Evolutionary conservation across 2,329 filamentous ascomycete genomes (phyloP).

Genomic region (Graphilbum fragrans): DNA sequence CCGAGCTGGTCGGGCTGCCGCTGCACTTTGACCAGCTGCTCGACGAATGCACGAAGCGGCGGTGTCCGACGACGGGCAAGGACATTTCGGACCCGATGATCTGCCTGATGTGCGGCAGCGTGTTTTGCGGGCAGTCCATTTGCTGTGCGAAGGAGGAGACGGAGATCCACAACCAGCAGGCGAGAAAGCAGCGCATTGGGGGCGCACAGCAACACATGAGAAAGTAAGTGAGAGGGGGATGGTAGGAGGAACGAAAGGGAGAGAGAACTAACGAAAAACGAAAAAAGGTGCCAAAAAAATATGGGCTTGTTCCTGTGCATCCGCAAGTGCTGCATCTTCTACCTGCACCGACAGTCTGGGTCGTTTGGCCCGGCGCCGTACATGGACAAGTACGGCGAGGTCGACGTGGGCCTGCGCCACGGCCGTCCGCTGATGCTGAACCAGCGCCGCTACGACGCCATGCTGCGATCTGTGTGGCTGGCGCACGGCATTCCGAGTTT

Average conservation of each 20-base stretch:
- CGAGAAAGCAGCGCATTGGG: conserved; percentile 44
- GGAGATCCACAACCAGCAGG: conserved; percentile 25
- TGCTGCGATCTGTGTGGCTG: conserved; percentile 78
- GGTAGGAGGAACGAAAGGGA: background rate
- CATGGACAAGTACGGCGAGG: conserved; percentile 90
- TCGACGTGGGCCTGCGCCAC: conserved; percentile 78
- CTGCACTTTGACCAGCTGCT: conserved; percentile 87
- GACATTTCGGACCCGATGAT: conserved; percentile 84
- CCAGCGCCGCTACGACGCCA: conserved; percentile 82
- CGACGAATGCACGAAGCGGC: conserved; percentile 74
- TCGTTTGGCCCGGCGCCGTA: conserved; percentile 84
- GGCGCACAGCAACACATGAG: conserved; percentile 85
- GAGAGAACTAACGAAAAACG: background rate
- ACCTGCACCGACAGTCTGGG: conserved; percentile 70
- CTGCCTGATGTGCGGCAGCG: conserved; percentile 91
- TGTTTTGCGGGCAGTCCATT: conserved; percentile 87
- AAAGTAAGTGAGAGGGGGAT: conserved; percentile 45
- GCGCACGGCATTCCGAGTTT: conserved; percentile 77
- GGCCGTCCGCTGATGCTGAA: conserved; percentile 85
- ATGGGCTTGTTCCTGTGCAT: conserved; percentile 95
- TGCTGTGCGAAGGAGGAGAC: conserved; percentile 66
- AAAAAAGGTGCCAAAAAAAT: conserved; percentile 65
- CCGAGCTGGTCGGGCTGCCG: conserved; percentile 84
- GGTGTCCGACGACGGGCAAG: conserved; percentile 81
- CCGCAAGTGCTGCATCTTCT: conserved; percentile 85